Percentiles rank a stretch among this genome's conserved stretches.
Evolutionary conservation across 345 rosid species (phyloP).

Genomic region (Bretschneidera sinensis): DNA sequence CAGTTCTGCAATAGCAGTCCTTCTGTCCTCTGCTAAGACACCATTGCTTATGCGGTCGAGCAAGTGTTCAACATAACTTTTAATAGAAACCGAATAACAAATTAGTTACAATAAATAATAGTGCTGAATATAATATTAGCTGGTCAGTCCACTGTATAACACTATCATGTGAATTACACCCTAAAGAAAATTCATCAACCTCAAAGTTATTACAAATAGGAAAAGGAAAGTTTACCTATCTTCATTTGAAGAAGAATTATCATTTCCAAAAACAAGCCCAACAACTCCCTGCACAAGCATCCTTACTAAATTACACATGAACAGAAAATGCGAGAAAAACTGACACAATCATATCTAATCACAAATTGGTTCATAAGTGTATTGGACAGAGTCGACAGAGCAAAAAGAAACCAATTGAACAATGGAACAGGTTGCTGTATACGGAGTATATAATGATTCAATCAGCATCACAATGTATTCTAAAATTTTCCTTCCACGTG

Average conservation of each 20-base stretch:
- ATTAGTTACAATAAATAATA: constrained; percentile 3
- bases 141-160: neutral
- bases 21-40: constrained; percentile 80
- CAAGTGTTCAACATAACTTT: constrained; percentile 83
- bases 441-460: neutral
- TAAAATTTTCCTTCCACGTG: no score
- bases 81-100: constrained; percentile 4
- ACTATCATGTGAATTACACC: neutral
- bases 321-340: constrained; percentile 6
- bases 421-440: neutral
- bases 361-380: neutral
- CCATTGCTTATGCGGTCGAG: constrained; percentile 91
- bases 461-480: no score
- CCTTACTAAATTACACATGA: constrained; percentile 6
- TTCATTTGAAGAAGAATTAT: constrained; percentile 65
- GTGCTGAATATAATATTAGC: neutral
- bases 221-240: constrained; percentile 50
- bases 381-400: neutral
- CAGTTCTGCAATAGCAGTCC: constrained; percentile 80
- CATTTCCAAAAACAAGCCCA: constrained; percentile 87
- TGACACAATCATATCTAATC: neutral
- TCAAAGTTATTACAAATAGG: neutral
- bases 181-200: neutral
- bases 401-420: neutral
- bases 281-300: constrained; percentile 73